A percentile compares a stretch with the other conserved stretches of the same genome.
Conservation (phyloP, 805 yeast species). For the Lipomyces yamadae region DNA sequence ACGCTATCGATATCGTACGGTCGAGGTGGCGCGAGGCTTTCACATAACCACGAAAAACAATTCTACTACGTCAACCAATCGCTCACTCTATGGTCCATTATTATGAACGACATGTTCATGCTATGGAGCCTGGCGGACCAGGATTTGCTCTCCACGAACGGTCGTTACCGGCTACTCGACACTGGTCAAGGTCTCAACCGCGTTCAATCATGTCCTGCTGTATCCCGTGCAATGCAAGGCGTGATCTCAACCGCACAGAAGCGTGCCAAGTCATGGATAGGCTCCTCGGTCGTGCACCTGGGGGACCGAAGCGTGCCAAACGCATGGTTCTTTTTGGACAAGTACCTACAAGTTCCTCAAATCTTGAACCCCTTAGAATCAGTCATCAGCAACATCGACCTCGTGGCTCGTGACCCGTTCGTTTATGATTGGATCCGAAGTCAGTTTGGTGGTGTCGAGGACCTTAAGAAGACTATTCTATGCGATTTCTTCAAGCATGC, state of each 20-base stretch:
- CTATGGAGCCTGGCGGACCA: constrained; percentile 79
- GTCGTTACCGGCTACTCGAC: constrained; percentile 61
- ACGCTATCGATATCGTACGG: constrained; percentile 62
- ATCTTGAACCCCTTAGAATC: constrained; percentile 74
- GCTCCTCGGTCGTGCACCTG: constrained; percentile 76
- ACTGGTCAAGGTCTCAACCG: constrained; percentile 85
- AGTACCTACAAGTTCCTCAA: constrained; percentile 78
- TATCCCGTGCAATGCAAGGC: constrained; percentile 71
- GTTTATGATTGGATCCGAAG: constrained; percentile 57
- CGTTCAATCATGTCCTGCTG: constrained; percentile 71
- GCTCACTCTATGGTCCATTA: constrained; percentile 72
- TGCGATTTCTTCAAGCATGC: constrained; percentile 58
- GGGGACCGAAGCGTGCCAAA: constrained; percentile 88
- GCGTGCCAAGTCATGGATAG: constrained; percentile 69
- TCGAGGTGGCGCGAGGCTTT: constrained; percentile 67
- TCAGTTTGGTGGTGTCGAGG: constrained; percentile 62
- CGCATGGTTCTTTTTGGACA: constrained; percentile 77
- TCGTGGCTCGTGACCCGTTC: constrained; percentile 55
- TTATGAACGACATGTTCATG: constrained; percentile 77
- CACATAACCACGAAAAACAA: constrained; percentile 75
- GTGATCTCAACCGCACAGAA: constrained; percentile 68
- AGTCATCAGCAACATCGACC: constrained; percentile 60
- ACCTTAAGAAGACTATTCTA: constrained; percentile 53
- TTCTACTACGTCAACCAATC: constrained; percentile 77
- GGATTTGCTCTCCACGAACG: constrained; percentile 63